Evolutionary conservation across 129 eudicot genomes (phyloP).

Genomic region (Chrysanthemum lavandulifolium): DNA sequence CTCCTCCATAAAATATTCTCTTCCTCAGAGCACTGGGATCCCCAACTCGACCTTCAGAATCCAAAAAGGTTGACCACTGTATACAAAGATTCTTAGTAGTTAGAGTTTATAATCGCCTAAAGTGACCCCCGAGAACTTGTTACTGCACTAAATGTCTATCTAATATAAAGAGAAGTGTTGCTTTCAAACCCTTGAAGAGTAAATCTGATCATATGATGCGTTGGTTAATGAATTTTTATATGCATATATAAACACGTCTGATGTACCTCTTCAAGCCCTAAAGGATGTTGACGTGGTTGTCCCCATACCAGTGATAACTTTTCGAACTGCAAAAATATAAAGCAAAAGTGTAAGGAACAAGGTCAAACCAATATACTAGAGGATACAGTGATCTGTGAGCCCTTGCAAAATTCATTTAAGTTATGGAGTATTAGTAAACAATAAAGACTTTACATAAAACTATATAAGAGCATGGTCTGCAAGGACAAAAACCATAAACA

Average conservation of each 20-base stretch:
- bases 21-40: constrained; percentile 68
- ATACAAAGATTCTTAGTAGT: constrained; percentile 20
- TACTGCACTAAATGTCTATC: constrained; percentile 1
- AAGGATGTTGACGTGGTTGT: constrained; percentile 85
- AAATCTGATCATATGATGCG: neutral
- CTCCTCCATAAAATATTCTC: constrained; percentile 94
- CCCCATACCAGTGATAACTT: constrained; percentile 87
- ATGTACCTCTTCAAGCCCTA: constrained; percentile 78
- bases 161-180: constrained; percentile 7
- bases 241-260: constrained; percentile 14
- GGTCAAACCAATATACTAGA: constrained; percentile 5
- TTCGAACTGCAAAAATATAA: constrained; percentile 58
- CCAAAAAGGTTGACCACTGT: constrained; percentile 87
- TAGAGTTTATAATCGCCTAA: constrained; percentile 14
- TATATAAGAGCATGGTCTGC: too few species aligned
- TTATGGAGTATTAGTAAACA: too few species aligned
- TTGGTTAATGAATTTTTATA: constrained; percentile 6
- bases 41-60: constrained; percentile 76
- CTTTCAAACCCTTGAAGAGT: neutral
- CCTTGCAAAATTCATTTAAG: neutral
- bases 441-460: too few species aligned
- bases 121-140: neutral
- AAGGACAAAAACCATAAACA: too few species aligned
- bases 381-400: neutral
- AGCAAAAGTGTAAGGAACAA: constrained; percentile 3